Base-by-base conservation (phyloP, 1,139 yeast species). In the Chernovozyma aurita region DNA sequence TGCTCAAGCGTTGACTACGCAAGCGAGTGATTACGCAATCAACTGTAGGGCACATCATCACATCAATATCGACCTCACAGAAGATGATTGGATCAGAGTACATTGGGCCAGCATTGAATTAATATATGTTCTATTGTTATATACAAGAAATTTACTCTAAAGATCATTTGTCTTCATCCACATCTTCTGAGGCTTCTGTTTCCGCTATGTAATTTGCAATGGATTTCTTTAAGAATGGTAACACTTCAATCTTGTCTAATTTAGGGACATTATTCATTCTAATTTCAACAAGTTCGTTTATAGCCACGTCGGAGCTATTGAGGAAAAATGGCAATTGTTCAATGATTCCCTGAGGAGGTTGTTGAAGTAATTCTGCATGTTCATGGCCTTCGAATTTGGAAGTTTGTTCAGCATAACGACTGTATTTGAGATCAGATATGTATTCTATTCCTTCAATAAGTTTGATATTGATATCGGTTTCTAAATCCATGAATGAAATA, bases 361-460 rank as follows among this genome's bases (percentile, higher is more conserved):
- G 24, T 12, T 21, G 27, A n/a, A 21, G 17, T 6, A 31, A 14
- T 33, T 57, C 49, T 13, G 45, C 41, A 16, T 59, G 45, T 16
- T 26, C 28, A 16, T 26, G 28, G 2, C 37, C 45, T 5, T 44
- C 45, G 2, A 36, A 37, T 3, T 43, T 37, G 2, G 48, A 54
- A 1, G 62, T 58, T 38, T 57, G 45, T 3, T 45, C 32, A 7
- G 41, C 34, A 40, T 50, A 56, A 32, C 65, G 58, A 38, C 65
- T 65, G 33, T 78, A 62, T 60, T 85, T 85, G 52, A 87, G 61
- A 48, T 76, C 67, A 24, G 95, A 85, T 27, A 85, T 73, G 43
- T 65, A 77, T 44, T 74, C 66, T 34, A 88, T 64, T 20, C 96
- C 96, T 37, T 74, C 67, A 13, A 84, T 74, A 42, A 84, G 82